Base-by-base conservation (phyloP, 345 rosid species). In the Brassica juncea region DNA sequence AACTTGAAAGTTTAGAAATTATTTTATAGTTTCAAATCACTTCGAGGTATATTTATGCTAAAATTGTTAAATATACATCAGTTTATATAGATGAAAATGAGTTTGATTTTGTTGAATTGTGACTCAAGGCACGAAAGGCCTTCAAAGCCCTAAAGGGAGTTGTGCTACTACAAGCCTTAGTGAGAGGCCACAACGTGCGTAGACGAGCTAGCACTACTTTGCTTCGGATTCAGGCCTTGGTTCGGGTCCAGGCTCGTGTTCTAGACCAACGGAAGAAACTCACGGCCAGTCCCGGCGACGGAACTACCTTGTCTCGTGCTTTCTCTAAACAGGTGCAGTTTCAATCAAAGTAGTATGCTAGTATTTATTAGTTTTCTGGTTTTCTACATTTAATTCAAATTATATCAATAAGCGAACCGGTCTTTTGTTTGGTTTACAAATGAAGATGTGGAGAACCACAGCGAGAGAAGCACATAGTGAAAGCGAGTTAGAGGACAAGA, bases 151-250 rank as follows among this genome's bases (percentile, higher is more conserved):
- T 90, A 60, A 87, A 86, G 81, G 98, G 94, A 64, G 63, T 92
- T 71, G 97, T 94, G 82, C 86, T 84, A 87, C 89, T 94, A 57
- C 98, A 94, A 86, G 98, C 97, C 5, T 71, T 92, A n/a, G 96
- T 92, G 73, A 89, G 98, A 84, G 98, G 98, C 25, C 87, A 89
- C 77, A 88, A 86, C 61, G 97, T 89, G 7, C 83, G 98, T 59
- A 90, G 84, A 82, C 87, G 88, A 84, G 92, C 97, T 35, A 87
- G 85, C 57, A 74, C 68, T 82, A 85, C 94, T 39, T 86, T 94
- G 63, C 77, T 84, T 44, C 88, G 94, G 76, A 81, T 92, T 87
- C 96, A 88, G 74, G 95, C 94, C 10, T 73, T 94, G 62, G 89
- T 88, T 74, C 89, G 86, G 11, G 87, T 87, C 31, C 98, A 93